phyloP scores from a whole-genome alignment of 2,329 filamentous ascomycete species.

The Teratosphaeria pseudoeucalypti region DNA sequence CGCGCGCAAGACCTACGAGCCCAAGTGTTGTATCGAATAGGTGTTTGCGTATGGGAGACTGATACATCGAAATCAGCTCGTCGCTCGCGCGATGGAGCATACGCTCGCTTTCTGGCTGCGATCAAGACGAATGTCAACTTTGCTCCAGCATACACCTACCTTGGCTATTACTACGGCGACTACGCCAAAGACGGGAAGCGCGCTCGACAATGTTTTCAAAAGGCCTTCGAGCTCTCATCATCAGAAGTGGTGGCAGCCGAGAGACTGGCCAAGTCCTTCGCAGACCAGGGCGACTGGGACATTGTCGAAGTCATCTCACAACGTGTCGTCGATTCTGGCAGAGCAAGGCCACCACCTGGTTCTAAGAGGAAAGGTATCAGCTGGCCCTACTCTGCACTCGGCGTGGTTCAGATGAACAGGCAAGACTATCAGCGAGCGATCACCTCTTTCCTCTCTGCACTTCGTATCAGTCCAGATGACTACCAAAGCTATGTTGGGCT shows the following conservation, averaged over 20 bases:
- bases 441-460: slow-evolving; percentile 79
- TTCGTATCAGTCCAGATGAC: slow-evolving; percentile 72
- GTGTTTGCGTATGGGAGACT: slow-evolving; percentile 75
- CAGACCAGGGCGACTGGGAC: slow-evolving; percentile 89
- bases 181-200: slow-evolving; percentile 80
- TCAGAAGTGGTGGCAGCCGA: slow-evolving; percentile 82
- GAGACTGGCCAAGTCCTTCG: slow-evolving; percentile 73
- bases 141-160: slow-evolving; percentile 80
- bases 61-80: slow-evolving; percentile 64
- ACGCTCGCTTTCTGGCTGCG: slow-evolving; percentile 70
- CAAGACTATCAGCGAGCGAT: slow-evolving; percentile 84
- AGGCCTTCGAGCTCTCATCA: slow-evolving; percentile 84
- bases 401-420: slow-evolving; percentile 88
- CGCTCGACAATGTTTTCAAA: slow-evolving; percentile 87
- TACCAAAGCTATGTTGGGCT: slow-evolving; percentile 95
- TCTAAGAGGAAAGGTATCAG: slow-evolving; percentile 88
- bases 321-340: slow-evolving; percentile 88
- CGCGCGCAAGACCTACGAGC: slow-evolving; percentile 64
- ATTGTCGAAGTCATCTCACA: slow-evolving; percentile 87
- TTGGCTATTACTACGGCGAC: slow-evolving; percentile 85
- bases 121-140: slow-evolving; percentile 80
- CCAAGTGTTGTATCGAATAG: slow-evolving; percentile 77
- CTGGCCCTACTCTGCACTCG: slow-evolving; percentile 90
- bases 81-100: slow-evolving; percentile 72
- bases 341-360: slow-evolving; percentile 77